Base-by-base conservation (phyloP, 1,284 basidiomycete species). In the Ustilago vetiveriae region DNA sequence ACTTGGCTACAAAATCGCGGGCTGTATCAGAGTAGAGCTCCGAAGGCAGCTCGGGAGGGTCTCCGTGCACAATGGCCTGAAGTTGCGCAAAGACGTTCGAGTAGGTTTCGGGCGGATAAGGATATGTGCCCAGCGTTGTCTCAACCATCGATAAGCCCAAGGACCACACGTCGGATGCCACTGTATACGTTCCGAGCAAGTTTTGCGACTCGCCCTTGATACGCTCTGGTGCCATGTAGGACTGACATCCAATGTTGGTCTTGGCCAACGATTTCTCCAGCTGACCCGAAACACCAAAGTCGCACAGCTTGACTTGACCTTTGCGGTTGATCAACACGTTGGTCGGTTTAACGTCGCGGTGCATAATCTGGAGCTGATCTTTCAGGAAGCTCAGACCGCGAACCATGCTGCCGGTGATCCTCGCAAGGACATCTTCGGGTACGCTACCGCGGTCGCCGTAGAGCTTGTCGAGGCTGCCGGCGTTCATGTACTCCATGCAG, bases 401-500 rank as follows among this genome's bases (percentile, higher is more conserved):
- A 37, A 95, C 91, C 87, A 96, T 92, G 65, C 86, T 87, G 11
- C 86, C 85, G 0, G 92, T 90, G 60, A 98, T 92, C 36, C 91
- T 86, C 7, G 89, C 89, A n/a, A 98, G 85, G 2, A 94, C 92
- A 39, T 88, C 85, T 82, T 97, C 93, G 2, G 92, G 92, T 14
- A 93, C 88, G 33, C 84, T 83, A 6, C 66, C 66, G 14, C 75
- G 72, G 29, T 75, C 66, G n/a, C 75, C 72, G 24, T 64, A 63
- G 0, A 98, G 86, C 67, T 92, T 93, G 82, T 98, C 95, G 43
- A 98, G 86, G 54, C 89, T 91, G 16, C 94, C 93, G 3, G 92
- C 93, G 79, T 98, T 94, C 95, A 98, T 98, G 84, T 90, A 93
- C 85, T 98, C 95, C 94, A 98, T 98, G 84, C 95, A 98, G 83